These are phyloP conservation scores for Tetratostichococcus sp. DNA, from an alignment of 139 green algal species.

Conservation along the genomic window DNA sequence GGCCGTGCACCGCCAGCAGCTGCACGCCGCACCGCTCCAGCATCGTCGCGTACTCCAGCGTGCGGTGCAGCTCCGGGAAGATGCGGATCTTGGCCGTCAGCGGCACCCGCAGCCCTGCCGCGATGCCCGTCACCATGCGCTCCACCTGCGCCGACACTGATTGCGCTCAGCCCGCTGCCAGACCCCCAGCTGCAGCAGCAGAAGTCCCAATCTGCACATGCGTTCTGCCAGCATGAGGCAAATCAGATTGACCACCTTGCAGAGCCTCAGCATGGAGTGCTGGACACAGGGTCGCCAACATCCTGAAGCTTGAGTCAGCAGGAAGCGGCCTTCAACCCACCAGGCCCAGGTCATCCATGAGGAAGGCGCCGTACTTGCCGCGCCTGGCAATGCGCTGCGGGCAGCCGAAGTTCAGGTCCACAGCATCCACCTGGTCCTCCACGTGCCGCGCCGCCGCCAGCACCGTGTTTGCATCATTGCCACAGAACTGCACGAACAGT, in stretches of 20 bases:
- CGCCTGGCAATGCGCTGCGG: constrained; percentile 87
- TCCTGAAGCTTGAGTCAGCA: too few species aligned
- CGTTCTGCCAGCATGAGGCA: too few species aligned
- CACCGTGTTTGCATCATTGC: constrained; percentile 86
- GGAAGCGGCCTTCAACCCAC: constrained; percentile 33
- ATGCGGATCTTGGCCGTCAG: constrained; percentile 89
- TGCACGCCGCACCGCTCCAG: constrained; percentile 80
- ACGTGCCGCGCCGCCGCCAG: constrained; percentile 73
- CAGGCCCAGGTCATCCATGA: constrained; percentile 85
- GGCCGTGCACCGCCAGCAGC: constrained; percentile 92
- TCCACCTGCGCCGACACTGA: not conserved
- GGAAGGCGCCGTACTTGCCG: constrained; percentile 68
- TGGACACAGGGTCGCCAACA: too few species aligned
- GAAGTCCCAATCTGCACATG: too few species aligned
- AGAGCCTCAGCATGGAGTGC: too few species aligned
- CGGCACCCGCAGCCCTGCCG: constrained; percentile 43
- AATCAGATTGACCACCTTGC: too few species aligned
- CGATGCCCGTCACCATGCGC: constrained; percentile 1
- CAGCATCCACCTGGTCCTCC: constrained; percentile 70
- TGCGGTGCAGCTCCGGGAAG: constrained; percentile 77
- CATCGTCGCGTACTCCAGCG: constrained; percentile 88
- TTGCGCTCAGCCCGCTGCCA: too few species aligned
- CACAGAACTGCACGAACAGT: constrained; percentile 96
- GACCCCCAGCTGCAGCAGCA: too few species aligned
- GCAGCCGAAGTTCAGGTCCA: constrained; percentile 98